Evolutionary conservation across 148 eudicot species (phyloP).

Genomic region (Suaeda aralocaspica): DNA sequence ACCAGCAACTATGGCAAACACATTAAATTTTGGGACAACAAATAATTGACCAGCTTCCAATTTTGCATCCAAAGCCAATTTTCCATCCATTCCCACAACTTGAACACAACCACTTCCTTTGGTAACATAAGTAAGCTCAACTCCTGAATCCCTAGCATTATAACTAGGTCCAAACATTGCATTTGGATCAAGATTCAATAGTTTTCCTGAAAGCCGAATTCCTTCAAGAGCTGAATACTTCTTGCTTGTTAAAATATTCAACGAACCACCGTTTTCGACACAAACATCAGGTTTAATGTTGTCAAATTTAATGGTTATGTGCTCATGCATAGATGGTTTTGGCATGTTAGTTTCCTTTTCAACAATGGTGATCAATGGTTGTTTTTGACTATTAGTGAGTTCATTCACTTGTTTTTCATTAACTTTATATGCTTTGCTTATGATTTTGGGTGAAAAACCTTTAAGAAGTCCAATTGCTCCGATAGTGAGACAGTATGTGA

Average conservation of each 20-base stretch:
- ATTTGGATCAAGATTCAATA: constrained; percentile 27
- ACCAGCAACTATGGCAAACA: constrained; percentile 22
- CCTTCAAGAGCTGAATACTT: constrained; percentile 15
- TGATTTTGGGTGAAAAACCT: constrained; percentile 31
- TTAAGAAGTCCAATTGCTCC: constrained; percentile 27
- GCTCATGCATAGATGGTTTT: constrained; percentile 1
- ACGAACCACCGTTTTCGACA: constrained; percentile 17
- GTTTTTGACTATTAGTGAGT: constrained; percentile 26
- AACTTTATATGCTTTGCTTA: constrained; percentile 25
- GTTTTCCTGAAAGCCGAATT: constrained; percentile 24
- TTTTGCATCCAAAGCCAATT: constrained; percentile 21
- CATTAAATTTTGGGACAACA: constrained; percentile 39
- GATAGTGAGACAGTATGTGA: constrained; percentile 31
- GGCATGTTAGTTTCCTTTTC: neutral
- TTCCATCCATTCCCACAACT: constrained; percentile 32
- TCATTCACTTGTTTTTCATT: constrained; percentile 23
- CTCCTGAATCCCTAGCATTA: constrained; percentile 27
- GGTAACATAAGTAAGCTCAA: constrained; percentile 29
- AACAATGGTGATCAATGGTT: constrained; percentile 25
- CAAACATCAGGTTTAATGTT: neutral
- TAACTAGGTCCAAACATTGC: constrained; percentile 29
- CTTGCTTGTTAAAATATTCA: constrained; percentile 4
- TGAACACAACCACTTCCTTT: constrained; percentile 43
- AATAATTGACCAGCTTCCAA: constrained; percentile 35
- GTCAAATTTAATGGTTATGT: constrained; percentile 12